These are phyloP conservation scores for Coniochaeta pulveracea DNA, from an alignment of 2,329 filamentous ascomycete genomes.

Conservation along the genomic window DNA sequence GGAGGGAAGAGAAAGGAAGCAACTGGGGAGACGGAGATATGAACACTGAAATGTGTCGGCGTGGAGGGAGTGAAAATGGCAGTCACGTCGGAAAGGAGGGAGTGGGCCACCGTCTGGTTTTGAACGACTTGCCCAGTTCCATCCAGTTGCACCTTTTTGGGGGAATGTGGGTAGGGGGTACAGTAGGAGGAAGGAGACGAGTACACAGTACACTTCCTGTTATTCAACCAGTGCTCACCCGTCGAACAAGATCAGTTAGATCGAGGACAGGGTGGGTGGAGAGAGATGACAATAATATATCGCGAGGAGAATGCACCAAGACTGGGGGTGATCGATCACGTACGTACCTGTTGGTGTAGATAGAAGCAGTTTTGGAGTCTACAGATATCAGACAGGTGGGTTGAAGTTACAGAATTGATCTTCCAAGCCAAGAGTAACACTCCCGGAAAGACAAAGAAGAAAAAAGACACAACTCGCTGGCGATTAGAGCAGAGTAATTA, in stretches of 20 bases:
- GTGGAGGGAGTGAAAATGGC: too few relatives aligned
- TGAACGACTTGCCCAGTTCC: slow-evolving; percentile 4
- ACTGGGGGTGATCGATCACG: neutral
- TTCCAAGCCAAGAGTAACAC: neutral
- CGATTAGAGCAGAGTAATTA: neutral
- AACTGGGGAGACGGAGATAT: neutral
- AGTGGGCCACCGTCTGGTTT: neutral
- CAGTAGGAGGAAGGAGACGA: neutral
- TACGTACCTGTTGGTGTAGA: neutral
- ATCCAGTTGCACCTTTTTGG: too few relatives aligned
- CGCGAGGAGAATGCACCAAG: neutral
- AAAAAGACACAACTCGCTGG: neutral
- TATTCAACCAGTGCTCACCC: neutral
- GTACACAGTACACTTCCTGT: neutral
- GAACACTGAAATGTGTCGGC: neutral
- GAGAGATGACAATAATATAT: neutral
- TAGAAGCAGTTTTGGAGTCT: neutral
- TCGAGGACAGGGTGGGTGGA: neutral
- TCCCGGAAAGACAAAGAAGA: neutral
- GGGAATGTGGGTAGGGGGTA: slow-evolving; percentile 3
- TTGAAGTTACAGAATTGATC: too few relatives aligned
- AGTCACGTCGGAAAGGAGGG: neutral
- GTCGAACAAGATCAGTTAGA: neutral
- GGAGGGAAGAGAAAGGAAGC: slow-evolving; percentile 3
- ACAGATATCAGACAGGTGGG: too few relatives aligned